Evolutionary conservation across 805 yeast genomes (phyloP), one percentile per base, ranked within the genome.

Genomic region (Wickerhamiella qilinensis): DNA sequence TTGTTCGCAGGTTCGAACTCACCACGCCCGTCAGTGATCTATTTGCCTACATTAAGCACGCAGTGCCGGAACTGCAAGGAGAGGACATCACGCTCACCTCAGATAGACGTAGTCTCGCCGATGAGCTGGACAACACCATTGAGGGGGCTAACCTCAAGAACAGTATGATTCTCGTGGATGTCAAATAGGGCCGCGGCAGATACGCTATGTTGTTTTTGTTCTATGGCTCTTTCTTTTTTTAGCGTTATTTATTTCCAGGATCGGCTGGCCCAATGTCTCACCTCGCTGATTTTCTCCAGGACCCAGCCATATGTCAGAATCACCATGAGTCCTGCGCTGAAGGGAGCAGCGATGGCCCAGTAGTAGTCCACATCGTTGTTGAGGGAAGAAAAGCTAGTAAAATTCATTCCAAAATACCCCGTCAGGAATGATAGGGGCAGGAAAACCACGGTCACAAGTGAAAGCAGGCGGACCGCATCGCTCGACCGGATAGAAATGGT

Each of bases 131-230:
- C 27, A 46, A 59, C 43, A 69, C 83, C 1, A 69, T 91, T 6
- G 74, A 65, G 29, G 82, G 73, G 6, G 83, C 91, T 1, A 86
- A 85, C 1, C 66, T 91, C 45, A 72, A 75, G 51, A 91, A 85
- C 56, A 84, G 95, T 30, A 77, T 88, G 35, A 59, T 86, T 5
- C 58, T 83, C 35, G 63, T 85, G 25, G 95, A 86, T 64, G 59
- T 24, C 48, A 47, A 39, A 15, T 41, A 36, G 21, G 11, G 8
- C 12, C 16, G 12, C 6, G 17, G 11, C 15, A 29, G 16, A 29
- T 29, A 9, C 15, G n/a, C n/a, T n/a, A n/a, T n/a, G n/a, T n/a
- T n/a, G n/a, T n/a, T n/a, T n/a, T n/a, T n/a, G n/a, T n/a, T n/a
- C n/a, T n/a, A n/a, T n/a, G n/a, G n/a, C n/a, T n/a, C n/a, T n/a